Base-by-base conservation (phyloP, 495 filamentous ascomycete genomes). In the Aspergillus nanangensis region DNA sequence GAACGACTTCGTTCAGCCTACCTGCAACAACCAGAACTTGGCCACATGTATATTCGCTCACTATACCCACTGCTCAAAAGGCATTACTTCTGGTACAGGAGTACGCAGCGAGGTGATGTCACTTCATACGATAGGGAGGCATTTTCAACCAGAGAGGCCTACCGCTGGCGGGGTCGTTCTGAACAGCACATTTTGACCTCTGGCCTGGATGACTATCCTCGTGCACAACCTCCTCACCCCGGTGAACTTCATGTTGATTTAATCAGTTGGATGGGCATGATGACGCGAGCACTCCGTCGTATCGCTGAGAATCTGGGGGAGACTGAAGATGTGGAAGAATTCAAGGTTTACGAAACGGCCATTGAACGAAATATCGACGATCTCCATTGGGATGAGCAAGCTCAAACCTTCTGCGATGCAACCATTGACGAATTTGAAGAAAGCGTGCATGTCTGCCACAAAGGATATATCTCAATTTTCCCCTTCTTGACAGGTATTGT, bases 391-490 rank as follows among this genome's bases (percentile, higher is more conserved):
- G 80, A 81, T 37, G 79, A 88, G 41, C 74, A 77, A 48, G 80
- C 78, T 13, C 77, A 88, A 46, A 88, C 84, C 42, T 97, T 88
- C 70, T 98, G 93, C 59, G 93, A 98, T 60, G 88, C 90, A 5
- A 96, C 90, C 1, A 87, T 98, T 45, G 93, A 98, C 52, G 93
- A 90, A 33, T 96, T 84, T 54, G 93, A 96, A 64, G 93, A 98
- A 66, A 84, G 85, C 55, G 68, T 77, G 31, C 83, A 90, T 31
- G 89, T 95, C 31, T 98, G 93, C 63, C 94, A 97, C 70, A 94
- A 94, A 67, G 93, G 93, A 18, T 98, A 98, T 60, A 82, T 98
- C 46, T 91, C 87, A 27, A 78, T 98, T 15, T 93, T 96, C 68
- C 93, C 93, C 9, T 96, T 97, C 74, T 63, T 98, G 57, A 81